These are phyloP conservation scores for Incumbomyces lentus DNA, from an alignment of 2,329 filamentous ascomycete genomes.

Conservation along the genomic window DNA sequence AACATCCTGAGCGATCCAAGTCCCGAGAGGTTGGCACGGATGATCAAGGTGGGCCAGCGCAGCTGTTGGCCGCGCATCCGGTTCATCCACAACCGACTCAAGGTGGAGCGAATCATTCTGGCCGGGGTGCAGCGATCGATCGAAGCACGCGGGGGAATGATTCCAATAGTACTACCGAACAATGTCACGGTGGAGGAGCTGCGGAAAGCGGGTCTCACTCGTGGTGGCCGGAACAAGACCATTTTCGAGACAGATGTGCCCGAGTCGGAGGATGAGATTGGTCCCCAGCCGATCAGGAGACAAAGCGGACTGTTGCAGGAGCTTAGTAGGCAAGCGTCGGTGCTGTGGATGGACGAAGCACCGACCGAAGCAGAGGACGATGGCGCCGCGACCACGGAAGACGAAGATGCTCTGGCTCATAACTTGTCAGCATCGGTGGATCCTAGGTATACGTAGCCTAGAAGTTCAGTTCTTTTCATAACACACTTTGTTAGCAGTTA, in stretches of 20 bases:
- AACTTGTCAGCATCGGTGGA: background rate
- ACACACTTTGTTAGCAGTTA: background rate
- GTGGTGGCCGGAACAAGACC: conserved; percentile 9
- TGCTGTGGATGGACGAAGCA: conserved; percentile 39
- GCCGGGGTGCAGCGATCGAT: conserved; percentile 38
- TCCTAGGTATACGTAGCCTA: background rate
- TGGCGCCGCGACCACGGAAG: conserved; percentile 34
- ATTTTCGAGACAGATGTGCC: conserved; percentile 9
- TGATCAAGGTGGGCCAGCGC: conserved; percentile 85
- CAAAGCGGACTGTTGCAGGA: conserved; percentile 31
- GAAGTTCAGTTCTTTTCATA: too few relatives aligned
- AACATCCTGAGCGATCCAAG: conserved; percentile 80
- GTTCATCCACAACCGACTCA: conserved; percentile 79
- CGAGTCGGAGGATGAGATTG: background rate
- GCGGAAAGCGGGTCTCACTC: conserved; percentile 12
- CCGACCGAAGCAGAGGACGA: conserved; percentile 32
- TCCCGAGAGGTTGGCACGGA: conserved; percentile 62
- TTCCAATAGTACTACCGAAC: conserved; percentile 15
- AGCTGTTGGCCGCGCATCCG: conserved; percentile 84
- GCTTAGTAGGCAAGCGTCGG: conserved; percentile 35
- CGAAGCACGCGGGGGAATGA: conserved; percentile 17
- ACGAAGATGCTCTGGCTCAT: conserved; percentile 27
- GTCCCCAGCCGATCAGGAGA: conserved; percentile 9
- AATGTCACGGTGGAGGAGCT: conserved; percentile 12
- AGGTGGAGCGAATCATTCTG: conserved; percentile 61